These are phyloP conservation scores for Fonsecaea pugnacius DNA, from an alignment of 2,329 filamentous ascomycete genomes.

Conservation along the genomic window DNA sequence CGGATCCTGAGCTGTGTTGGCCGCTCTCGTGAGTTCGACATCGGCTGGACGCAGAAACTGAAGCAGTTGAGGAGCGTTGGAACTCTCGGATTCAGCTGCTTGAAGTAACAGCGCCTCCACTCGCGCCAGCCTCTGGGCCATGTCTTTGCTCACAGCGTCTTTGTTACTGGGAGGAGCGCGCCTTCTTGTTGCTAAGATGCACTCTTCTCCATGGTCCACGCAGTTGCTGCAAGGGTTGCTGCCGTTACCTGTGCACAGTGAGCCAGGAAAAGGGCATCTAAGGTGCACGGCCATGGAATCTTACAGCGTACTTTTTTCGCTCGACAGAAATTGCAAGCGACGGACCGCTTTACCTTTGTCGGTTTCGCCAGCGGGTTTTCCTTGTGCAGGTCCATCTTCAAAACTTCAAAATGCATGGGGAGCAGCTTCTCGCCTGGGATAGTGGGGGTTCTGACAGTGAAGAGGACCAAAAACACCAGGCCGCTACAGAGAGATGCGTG, in stretches of 20 bases:
- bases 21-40: neutral
- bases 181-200: slow-evolving; percentile 1
- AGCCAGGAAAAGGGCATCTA: neutral
- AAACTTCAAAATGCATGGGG: slow-evolving; percentile 12
- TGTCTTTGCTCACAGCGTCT: neutral
- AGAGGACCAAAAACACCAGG: too few species aligned
- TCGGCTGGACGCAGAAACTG: slow-evolving; percentile 2
- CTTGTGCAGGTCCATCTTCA: neutral
- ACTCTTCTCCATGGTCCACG: slow-evolving; percentile 1
- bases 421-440: too few species aligned
- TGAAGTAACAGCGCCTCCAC: slow-evolving; percentile 3
- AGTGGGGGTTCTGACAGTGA: too few species aligned
- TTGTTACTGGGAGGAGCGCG: slow-evolving; percentile 4
- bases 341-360: neutral
- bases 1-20: neutral
- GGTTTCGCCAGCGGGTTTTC: neutral
- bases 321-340: slow-evolving; percentile 12
- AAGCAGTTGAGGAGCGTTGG: neutral
- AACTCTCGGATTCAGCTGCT: neutral
- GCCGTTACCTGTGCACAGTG: slow-evolving; percentile 9
- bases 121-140: neutral
- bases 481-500: too few species aligned
- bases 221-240: slow-evolving; percentile 8
- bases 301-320: slow-evolving; percentile 15
- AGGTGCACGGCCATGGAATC: neutral